Percentiles rank a stretch among this genome's conserved stretches.
phyloP scores from a whole-genome alignment of 306 rosid species.

The Castanea sativa region DNA sequence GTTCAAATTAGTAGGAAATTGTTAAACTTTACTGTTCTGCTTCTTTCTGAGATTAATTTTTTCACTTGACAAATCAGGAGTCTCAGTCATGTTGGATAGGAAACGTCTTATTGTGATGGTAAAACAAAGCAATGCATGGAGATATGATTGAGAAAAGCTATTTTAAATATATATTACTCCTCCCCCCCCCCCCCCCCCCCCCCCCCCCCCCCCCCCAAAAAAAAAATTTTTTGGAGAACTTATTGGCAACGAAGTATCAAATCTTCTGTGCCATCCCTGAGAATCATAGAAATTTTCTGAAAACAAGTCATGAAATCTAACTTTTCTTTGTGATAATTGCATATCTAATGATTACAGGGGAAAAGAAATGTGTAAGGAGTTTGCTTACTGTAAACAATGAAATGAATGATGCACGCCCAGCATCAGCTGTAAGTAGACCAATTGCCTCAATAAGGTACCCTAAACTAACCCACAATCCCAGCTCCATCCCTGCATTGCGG shows the following conservation, averaged over 20 bases:
- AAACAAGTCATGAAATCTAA: background rate
- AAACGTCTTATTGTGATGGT: background rate
- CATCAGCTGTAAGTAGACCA: slow-evolving; percentile 76
- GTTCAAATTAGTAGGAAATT: slow-evolving; percentile 24
- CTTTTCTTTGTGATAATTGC: background rate
- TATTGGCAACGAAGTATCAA: background rate
- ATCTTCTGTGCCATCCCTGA: background rate
- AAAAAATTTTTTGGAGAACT: background rate
- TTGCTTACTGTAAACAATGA: slow-evolving; percentile 64
- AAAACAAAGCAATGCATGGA: background rate
- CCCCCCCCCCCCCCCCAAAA: no score
- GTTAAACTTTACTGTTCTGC: slow-evolving; percentile 14
- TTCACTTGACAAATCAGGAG: background rate
- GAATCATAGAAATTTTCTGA: background rate
- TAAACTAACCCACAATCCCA: slow-evolving; percentile 80
- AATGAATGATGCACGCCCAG: slow-evolving; percentile 72
- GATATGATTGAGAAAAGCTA: background rate
- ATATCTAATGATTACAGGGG: background rate
- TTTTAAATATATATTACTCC: background rate
- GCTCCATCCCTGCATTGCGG: slow-evolving; percentile 71
- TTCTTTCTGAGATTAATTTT: background rate
- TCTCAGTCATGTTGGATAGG: background rate
- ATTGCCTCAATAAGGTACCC: slow-evolving; percentile 78
- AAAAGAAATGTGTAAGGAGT: background rate
- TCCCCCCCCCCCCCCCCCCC: no score